A percentile compares a stretch with the other conserved stretches of the same genome.
Conservation (phyloP, 371 early-diverging fungal species). For the Mucor mucedo region DNA sequence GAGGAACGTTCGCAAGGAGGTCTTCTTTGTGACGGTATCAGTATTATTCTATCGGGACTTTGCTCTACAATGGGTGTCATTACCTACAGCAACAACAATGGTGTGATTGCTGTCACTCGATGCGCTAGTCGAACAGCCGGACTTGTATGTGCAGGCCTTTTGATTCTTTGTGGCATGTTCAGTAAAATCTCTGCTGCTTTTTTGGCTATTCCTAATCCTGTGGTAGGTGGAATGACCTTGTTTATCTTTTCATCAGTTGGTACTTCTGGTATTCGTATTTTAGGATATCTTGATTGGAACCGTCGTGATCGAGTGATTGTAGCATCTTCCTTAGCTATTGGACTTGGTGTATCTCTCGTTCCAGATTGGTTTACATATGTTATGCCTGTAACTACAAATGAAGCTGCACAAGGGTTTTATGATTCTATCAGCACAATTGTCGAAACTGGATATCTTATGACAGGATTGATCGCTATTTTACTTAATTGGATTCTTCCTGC, state of each 20-base stretch:
- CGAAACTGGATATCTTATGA: conserved; percentile 60
- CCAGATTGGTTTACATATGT: conserved; percentile 61
- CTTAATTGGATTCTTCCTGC: conserved; percentile 55
- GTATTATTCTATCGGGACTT: conserved; percentile 52
- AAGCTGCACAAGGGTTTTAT: conserved; percentile 54
- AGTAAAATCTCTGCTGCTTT: conserved; percentile 64
- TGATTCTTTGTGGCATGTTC: conserved; percentile 63
- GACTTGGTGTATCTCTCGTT: conserved; percentile 58
- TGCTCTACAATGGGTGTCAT: conserved; percentile 60
- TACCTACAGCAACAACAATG: conserved; percentile 66
- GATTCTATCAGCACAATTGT: conserved; percentile 58
- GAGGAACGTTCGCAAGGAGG: conserved; percentile 63
- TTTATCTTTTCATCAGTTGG: conserved; percentile 65
- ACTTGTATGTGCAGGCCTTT: conserved; percentile 54
- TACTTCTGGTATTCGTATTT: conserved; percentile 63
- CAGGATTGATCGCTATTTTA: conserved; percentile 56
- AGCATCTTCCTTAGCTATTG: conserved; percentile 51
- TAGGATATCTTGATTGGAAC: conserved; percentile 62
- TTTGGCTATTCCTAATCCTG: conserved; percentile 55
- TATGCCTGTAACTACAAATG: conserved; percentile 43
- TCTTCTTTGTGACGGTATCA: conserved; percentile 60
- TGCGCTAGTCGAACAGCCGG: conserved; percentile 58
- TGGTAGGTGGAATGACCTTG: conserved; percentile 65
- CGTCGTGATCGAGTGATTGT: conserved; percentile 68
- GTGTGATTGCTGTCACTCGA: conserved; percentile 63